phyloP scores from a whole-genome alignment of 2,329 filamentous ascomycete genomes.

The Neospermospora avenae region DNA sequence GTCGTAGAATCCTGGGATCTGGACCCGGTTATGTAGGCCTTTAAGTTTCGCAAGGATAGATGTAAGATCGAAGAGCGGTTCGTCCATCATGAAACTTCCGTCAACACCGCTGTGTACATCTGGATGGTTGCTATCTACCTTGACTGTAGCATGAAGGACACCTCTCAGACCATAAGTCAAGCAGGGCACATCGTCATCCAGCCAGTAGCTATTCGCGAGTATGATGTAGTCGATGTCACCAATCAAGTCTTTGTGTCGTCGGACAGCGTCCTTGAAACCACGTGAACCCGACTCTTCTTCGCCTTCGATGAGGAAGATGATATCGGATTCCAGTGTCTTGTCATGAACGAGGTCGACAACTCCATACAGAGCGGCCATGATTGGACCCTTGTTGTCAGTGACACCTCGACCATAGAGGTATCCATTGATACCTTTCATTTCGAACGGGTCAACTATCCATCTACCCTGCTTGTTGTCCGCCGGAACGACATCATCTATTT shows the following conservation, averaged over 20 bases:
- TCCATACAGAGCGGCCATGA: slow-evolving; percentile 89
- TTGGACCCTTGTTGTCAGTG: slow-evolving; percentile 95
- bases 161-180: slow-evolving; percentile 91
- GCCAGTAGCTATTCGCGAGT: slow-evolving; percentile 96
- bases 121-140: slow-evolving; percentile 79
- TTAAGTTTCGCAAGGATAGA: slow-evolving; percentile 79
- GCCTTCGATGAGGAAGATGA: slow-evolving; percentile 92
- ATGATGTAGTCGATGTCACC: slow-evolving; percentile 92
- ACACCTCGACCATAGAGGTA: slow-evolving; percentile 95
- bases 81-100: slow-evolving; percentile 83
- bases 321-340: slow-evolving; percentile 80
- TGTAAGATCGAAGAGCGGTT: slow-evolving; percentile 88
- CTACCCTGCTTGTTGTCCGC: slow-evolving; percentile 79
- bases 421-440: slow-evolving; percentile 83
- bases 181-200: slow-evolving; percentile 93
- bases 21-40: slow-evolving; percentile 73
- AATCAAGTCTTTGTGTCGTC: slow-evolving; percentile 76
- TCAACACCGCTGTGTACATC: slow-evolving; percentile 97
- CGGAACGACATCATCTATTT: slow-evolving; percentile 76
- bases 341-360: slow-evolving; percentile 84
- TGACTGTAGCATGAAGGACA: slow-evolving; percentile 88
- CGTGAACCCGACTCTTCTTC: slow-evolving; percentile 94
- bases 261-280: slow-evolving; percentile 82
- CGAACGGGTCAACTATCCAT: slow-evolving; percentile 86
- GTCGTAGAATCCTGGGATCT: slow-evolving; percentile 87